These are phyloP conservation scores for Cicer arietinum DNA, from an alignment of 306 rosid species.

Conservation along the genomic window DNA sequence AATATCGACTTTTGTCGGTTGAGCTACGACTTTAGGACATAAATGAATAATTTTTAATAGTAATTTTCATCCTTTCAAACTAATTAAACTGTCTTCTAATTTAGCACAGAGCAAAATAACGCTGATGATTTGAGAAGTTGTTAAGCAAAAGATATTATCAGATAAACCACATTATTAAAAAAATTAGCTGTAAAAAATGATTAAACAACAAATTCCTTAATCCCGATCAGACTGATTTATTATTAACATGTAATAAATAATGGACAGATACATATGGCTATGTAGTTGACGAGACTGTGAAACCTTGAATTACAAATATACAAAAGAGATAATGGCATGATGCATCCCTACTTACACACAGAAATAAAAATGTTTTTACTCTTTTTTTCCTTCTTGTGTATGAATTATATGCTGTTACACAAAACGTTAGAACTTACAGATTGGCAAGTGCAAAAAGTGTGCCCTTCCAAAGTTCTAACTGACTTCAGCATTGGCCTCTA, in stretches of 20 bases:
- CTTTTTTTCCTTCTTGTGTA: not conserved
- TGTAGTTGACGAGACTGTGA: constrained; percentile 22
- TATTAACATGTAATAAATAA: constrained; percentile 24
- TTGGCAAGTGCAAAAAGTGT: constrained; percentile 43
- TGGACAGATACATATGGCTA: not conserved
- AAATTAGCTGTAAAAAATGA: not conserved
- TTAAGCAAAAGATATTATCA: not conserved
- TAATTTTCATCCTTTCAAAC: not conserved
- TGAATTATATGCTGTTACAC: constrained; percentile 31
- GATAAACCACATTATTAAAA: not conserved
- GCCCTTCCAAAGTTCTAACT: constrained; percentile 44
- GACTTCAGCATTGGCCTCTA: constrained; percentile 27
- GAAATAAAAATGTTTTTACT: constrained; percentile 1
- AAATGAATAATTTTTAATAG: not conserved
- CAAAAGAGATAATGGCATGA: not conserved
- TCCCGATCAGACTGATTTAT: constrained; percentile 10
- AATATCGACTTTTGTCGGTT: too few species aligned
- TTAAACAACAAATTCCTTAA: constrained; percentile 17
- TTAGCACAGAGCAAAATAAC: not conserved
- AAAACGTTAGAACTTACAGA: constrained; percentile 39
- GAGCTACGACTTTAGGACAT: too few species aligned
- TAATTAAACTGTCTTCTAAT: not conserved
- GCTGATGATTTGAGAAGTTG: too few species aligned
- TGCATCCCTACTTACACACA: not conserved
- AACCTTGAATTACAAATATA: constrained; percentile 21